Conservation (phyloP, 73 alveolate genomes). For the Tetrahymena borealis region DNA sequence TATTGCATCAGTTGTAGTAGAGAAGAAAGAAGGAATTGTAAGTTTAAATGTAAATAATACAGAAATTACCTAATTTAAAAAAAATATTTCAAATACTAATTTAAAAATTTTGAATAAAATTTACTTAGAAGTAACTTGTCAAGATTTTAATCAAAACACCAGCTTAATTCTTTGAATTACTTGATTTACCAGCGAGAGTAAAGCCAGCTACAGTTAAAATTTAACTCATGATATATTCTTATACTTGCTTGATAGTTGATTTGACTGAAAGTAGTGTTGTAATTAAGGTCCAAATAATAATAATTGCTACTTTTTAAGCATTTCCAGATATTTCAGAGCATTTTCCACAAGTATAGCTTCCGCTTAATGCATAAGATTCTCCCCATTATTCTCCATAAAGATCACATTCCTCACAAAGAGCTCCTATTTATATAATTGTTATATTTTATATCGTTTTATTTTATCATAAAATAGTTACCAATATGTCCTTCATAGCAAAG, state of each 20-base stretch:
- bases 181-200: neutral
- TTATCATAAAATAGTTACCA: neutral
- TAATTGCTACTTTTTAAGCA: neutral
- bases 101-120: neutral
- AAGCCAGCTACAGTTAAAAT: neutral
- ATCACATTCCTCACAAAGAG: constrained; percentile 46
- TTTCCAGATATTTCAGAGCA: constrained; percentile 15
- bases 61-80: neutral
- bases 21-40: neutral
- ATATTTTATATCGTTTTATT: neutral
- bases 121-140: neutral
- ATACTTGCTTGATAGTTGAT: neutral
- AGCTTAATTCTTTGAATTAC: neutral
- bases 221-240: neutral
- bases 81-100: neutral
- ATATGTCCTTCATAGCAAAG: constrained; percentile 20
- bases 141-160: neutral
- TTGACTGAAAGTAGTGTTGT: constrained; percentile 20
- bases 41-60: neutral
- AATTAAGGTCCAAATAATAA: constrained; percentile 7
- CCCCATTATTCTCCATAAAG: constrained; percentile 23
- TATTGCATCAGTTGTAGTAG: neutral
- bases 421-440: constrained; percentile 2
- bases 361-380: constrained; percentile 2
- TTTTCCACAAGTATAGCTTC: constrained; percentile 30